Evolutionary conservation across 768 basidiomycete genomes (phyloP).

Genomic region (Boletus subcaerulescens): DNA sequence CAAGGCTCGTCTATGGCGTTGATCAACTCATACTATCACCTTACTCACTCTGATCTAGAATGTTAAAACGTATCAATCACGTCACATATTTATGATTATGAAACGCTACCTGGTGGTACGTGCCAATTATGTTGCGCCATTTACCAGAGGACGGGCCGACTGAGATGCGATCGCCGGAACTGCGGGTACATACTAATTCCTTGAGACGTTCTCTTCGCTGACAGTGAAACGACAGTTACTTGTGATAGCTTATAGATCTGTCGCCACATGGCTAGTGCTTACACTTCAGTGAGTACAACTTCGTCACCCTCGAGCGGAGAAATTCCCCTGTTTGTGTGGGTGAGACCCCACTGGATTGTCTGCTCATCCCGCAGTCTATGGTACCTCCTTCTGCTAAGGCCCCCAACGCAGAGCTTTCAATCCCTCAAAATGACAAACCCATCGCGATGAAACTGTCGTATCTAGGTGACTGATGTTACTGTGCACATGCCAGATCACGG

Average conservation of each 20-base stretch:
- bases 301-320: neutral
- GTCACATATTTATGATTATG: neutral
- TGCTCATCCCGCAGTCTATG: neutral
- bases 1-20: neutral
- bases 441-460: neutral
- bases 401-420: neutral
- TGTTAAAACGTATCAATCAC: neutral
- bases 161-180: neutral
- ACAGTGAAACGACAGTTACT: no score
- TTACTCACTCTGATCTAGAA: neutral
- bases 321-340: neutral
- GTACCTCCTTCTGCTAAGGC: neutral
- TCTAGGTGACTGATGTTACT: constrained; percentile 1
- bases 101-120: neutral
- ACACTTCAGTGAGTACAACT: no score
- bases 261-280: neutral
- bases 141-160: neutral
- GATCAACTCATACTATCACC: neutral
- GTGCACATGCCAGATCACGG: neutral
- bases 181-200: neutral
- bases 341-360: no score
- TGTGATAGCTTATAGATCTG: neutral
- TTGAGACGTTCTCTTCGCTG: no score
- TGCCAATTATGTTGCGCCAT: neutral
- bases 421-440: neutral